Conservation (phyloP, 2,329 filamentous ascomycete species). For the Plenodomus tracheiphilus region DNA sequence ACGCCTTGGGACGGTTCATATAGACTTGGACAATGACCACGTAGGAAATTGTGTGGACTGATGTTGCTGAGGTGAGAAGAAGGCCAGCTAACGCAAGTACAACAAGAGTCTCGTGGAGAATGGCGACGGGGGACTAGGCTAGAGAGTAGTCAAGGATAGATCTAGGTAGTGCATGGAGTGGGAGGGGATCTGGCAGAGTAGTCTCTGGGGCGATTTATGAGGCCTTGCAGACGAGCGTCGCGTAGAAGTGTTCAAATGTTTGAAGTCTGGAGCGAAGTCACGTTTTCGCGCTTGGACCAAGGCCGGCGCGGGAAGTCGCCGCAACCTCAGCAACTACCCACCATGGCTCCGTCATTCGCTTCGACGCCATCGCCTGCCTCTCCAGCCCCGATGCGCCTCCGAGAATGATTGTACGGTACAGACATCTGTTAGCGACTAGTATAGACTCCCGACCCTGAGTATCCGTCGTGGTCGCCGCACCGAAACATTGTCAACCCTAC, state of each 20-base stretch:
- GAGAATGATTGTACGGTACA: conserved; percentile 48
- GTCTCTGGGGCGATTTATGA: conserved; percentile 2
- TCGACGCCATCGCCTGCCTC: conserved; percentile 20
- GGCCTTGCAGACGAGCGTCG: conserved; percentile 7
- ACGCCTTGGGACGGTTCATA: neutral
- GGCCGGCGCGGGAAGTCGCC: conserved; percentile 11
- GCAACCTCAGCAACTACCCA: conserved; percentile 18
- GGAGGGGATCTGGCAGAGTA: neutral
- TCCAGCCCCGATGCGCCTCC: conserved; percentile 34
- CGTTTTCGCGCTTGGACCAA: conserved; percentile 26
- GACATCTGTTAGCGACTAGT: conserved; percentile 42
- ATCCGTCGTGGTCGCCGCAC: conserved; percentile 27
- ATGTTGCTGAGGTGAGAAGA: conserved; percentile 27
- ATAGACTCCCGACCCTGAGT: conserved; percentile 42
- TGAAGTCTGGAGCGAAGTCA: conserved; percentile 18
- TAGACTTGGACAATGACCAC: neutral
- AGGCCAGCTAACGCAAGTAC: conserved; percentile 18
- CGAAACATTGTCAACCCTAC: conserved; percentile 26
- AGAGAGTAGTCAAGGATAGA: neutral
- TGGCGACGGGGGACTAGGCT: conserved; percentile 5
- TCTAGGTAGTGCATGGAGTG: neutral
- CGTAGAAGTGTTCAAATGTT: no score
- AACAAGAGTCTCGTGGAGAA: conserved; percentile 5
- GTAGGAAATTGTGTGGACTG: neutral
- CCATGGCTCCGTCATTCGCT: conserved; percentile 16